phyloP scores from a whole-genome alignment of 177 flowering plant genomes.

The Vitis hybrid region DNA sequence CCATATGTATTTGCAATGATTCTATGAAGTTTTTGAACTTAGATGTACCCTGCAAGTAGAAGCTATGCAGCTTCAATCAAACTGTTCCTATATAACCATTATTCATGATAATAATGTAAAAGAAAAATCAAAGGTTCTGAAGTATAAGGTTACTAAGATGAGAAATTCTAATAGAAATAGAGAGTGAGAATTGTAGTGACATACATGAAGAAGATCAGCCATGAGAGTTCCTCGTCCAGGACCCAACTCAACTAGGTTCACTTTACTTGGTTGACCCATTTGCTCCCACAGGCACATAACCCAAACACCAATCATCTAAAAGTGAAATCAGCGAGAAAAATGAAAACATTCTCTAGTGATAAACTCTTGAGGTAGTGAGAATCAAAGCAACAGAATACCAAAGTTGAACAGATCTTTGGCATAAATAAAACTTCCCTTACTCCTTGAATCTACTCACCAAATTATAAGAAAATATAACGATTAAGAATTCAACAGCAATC shows the following conservation, averaged over 20 bases:
- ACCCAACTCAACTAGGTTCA: slow-evolving; percentile 90
- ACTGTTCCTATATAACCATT: not conserved
- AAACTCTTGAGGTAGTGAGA: not conserved
- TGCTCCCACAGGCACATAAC: slow-evolving; percentile 97
- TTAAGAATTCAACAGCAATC: not conserved
- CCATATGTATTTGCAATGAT: slow-evolving; percentile 78
- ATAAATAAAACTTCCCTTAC: too few relatives aligned
- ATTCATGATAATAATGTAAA: not conserved
- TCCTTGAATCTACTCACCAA: too few relatives aligned
- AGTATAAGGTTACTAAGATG: not conserved
- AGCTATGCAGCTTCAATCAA: slow-evolving; percentile 4
- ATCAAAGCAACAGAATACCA: not conserved
- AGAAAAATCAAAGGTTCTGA: not conserved
- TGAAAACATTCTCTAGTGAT: not conserved
- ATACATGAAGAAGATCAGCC: slow-evolving; percentile 97
- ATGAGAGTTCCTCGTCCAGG: slow-evolving; percentile 99
- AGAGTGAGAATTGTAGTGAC: slow-evolving; percentile 8
- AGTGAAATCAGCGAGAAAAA: not conserved
- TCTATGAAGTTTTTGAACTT: slow-evolving; percentile 75
- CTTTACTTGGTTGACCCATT: slow-evolving; percentile 85
- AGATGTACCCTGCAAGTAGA: slow-evolving; percentile 67
- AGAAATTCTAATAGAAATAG: not conserved
- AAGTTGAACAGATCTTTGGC: too few relatives aligned
- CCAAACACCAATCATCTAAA: slow-evolving; percentile 96
- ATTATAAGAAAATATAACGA: not conserved